Base-by-base conservation (phyloP, 352 stramenopile species). In the Hyphochytrium catenoides region DNA sequence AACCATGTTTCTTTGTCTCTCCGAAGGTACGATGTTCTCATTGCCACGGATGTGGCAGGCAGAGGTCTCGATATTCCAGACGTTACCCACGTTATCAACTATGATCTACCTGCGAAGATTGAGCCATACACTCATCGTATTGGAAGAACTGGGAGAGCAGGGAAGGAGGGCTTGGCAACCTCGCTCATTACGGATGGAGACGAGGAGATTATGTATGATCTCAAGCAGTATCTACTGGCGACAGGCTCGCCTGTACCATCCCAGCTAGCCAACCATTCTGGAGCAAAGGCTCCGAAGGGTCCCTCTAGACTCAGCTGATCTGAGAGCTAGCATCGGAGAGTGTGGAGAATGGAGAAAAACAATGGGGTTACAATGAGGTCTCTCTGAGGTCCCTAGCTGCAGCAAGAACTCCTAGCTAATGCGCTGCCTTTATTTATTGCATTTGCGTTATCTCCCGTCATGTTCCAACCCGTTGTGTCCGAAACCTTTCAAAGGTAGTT, bases 101-200 rank as follows among this genome's bases (percentile, higher is more conserved):
- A 90, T 54, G 89, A 99, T 46, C 55, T 98, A 46, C 87, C 92
- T 8, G 79, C 59, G 9, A 93, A 92, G 48, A 97, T 98, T 53
- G 81, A 98, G 47, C 88, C 76, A 43, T 98, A 98, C 59, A 94
- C 67, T 50, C 90, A 98, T 64, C 73, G 91, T 40, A 98, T 99
- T 46, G 92, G 92, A 36, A 72, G 92, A 51, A 98, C 91, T 4
- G 91, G 88, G 31, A 81, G 91, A 52, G 90, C 90, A 3, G 91
- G 91, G 27, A 96, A 95, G 52, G 64, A 93, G 27, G 91, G 91
- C 45, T 57, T 94, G 8, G 89, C 91, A 3, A 95, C 91, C 23
- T 96, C 85, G 32, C 89, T 98, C 43, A 67, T 98, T 20, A 98
- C 90, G 2, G 89, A 98, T 37, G 59, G 83, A 33, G 90, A 98